phyloP scores from a whole-genome alignment of 371 early-diverging fungal genomes.

The Cladochytrium tenue region DNA sequence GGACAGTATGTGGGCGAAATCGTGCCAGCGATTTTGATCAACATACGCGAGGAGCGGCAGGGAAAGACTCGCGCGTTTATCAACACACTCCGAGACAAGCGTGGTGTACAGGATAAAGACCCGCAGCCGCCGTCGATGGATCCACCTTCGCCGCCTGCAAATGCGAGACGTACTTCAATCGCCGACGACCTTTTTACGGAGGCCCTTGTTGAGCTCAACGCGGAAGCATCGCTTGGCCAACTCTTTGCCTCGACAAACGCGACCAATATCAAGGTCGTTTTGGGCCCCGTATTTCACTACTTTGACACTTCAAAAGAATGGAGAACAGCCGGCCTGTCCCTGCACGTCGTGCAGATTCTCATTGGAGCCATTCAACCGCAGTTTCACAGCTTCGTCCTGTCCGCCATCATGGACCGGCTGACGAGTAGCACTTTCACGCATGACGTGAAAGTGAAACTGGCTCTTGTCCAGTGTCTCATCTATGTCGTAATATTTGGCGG shows the following conservation, averaged over 20 bases:
- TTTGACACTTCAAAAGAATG: conserved; percentile 62
- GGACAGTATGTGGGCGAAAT: conserved; percentile 26
- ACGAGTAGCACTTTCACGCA: conserved; percentile 29
- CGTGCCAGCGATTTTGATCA: conserved; percentile 30
- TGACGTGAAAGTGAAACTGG: conserved; percentile 35
- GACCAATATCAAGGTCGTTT: conserved; percentile 45
- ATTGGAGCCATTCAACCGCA: conserved; percentile 63
- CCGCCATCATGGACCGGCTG: conserved; percentile 63
- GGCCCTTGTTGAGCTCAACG: conserved; percentile 27
- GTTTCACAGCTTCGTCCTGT: conserved; percentile 68
- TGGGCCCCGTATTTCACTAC: conserved; percentile 37
- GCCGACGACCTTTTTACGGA: conserved; percentile 37
- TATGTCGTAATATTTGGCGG: conserved; percentile 56
- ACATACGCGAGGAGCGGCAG: conserved; percentile 18
- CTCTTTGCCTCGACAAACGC: conserved; percentile 55
- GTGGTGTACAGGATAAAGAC: too few relatives aligned
- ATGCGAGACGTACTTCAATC: conserved; percentile 23
- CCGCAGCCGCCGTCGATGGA: background rate
- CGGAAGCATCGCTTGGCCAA: conserved; percentile 47
- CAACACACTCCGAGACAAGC: too few relatives aligned
- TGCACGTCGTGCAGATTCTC: conserved; percentile 59
- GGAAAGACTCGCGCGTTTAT: too few relatives aligned
- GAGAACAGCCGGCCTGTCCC: conserved; percentile 57
- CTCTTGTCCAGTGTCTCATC: conserved; percentile 59
- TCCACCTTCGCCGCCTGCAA: background rate